phyloP scores from a whole-genome alignment of 2,329 filamentous ascomycete species.

The Capronia epimyces region DNA sequence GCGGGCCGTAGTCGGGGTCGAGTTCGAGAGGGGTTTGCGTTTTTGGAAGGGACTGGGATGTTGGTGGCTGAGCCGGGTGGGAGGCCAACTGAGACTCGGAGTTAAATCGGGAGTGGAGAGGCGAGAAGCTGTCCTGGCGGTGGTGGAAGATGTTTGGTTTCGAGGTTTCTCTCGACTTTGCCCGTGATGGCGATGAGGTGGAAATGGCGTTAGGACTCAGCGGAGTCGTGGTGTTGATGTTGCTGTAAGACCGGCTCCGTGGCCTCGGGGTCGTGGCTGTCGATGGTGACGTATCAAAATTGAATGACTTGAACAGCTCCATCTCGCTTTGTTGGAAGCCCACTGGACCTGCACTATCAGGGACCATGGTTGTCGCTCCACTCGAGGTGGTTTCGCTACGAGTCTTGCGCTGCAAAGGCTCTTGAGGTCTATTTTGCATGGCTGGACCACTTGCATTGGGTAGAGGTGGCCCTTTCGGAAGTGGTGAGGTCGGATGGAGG shows the following conservation, averaged over 20 bases:
- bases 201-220: conserved; percentile 1
- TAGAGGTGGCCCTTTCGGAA: conserved; percentile 9
- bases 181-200: background rate
- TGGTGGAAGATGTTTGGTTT: background rate
- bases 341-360: conserved; percentile 5
- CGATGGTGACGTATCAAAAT: conserved; percentile 13
- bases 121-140: conserved; percentile 1
- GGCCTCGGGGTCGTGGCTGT: conserved; percentile 2
- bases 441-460: background rate
- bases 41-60: background rate
- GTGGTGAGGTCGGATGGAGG: conserved; percentile 6
- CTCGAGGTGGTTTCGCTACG: conserved; percentile 12
- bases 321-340: conserved; percentile 9
- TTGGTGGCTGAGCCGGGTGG: conserved; percentile 1
- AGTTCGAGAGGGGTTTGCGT: conserved; percentile 1
- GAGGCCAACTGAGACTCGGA: conserved; percentile 8
- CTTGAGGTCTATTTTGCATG: conserved; percentile 6
- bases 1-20: conserved; percentile 10
- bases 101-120: conserved; percentile 7
- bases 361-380: conserved; percentile 17
- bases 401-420: background rate
- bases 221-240: background rate
- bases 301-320: conserved; percentile 14
- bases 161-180: conserved; percentile 4
- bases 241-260: background rate